phyloP scores from a whole-genome alignment of 306 rosid species.

The Quercus ilex region DNA sequence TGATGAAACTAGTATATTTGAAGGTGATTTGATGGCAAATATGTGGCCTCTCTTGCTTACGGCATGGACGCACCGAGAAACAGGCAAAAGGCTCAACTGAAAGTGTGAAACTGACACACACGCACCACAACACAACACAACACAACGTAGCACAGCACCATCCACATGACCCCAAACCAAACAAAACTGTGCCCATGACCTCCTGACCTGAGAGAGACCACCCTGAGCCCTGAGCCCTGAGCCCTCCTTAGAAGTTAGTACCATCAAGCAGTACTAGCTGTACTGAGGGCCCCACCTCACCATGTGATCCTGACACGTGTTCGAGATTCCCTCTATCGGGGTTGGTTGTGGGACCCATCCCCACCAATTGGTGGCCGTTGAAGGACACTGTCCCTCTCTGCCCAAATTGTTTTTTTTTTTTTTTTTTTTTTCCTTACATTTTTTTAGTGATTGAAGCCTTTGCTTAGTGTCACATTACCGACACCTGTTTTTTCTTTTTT shows the following conservation, averaged over 20 bases:
- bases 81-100: background rate
- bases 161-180: background rate
- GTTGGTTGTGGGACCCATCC: conserved; percentile 5
- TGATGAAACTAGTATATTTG: background rate
- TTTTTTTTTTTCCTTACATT: no score
- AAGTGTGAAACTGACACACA: background rate
- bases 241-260: background rate
- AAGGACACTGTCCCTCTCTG: background rate
- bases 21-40: background rate
- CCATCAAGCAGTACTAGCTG: conserved; percentile 15
- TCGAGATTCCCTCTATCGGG: no score
- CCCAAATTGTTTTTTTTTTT: background rate
- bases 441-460: no score
- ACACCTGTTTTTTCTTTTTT: no score
- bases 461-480: no score
- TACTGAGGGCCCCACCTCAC: conserved; percentile 20
- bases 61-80: background rate
- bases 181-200: no score
- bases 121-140: background rate
- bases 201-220: no score
- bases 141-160: background rate
- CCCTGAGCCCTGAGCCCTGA: background rate
- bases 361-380: conserved; percentile 8
- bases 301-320: conserved; percentile 20
- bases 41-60: background rate